These are phyloP conservation scores for Rhizopogon vesiculosus DNA, from an alignment of 768 basidiomycete genomes.

Conservation along the genomic window DNA sequence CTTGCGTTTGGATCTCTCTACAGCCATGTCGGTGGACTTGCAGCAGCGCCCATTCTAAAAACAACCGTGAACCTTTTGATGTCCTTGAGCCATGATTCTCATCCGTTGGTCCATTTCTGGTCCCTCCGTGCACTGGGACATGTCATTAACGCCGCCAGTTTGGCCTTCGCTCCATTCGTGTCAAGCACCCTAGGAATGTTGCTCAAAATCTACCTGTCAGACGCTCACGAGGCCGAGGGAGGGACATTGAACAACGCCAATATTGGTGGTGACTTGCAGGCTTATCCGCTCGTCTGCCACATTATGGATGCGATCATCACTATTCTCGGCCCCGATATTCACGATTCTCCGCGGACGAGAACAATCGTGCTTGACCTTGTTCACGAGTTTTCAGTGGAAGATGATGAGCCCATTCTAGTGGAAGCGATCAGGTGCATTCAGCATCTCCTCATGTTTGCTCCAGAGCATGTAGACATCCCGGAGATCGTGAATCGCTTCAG, in stretches of 20 bases:
- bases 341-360: constrained; percentile 79
- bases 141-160: constrained; percentile 88
- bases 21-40: constrained; percentile 88
- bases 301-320: constrained; percentile 92
- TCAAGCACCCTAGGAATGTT: constrained; percentile 86
- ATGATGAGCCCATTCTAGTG: constrained; percentile 83
- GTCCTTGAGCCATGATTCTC: constrained; percentile 93
- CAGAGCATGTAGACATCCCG: constrained; percentile 78
- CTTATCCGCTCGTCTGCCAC: constrained; percentile 87
- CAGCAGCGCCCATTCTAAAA: constrained; percentile 90
- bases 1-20: constrained; percentile 91
- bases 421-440: constrained; percentile 96
- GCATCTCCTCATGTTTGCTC: constrained; percentile 95
- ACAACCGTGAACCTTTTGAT: constrained; percentile 94
- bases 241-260: constrained; percentile 81
- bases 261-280: constrained; percentile 83
- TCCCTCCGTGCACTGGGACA: constrained; percentile 79
- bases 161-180: constrained; percentile 88
- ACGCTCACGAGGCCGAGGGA: constrained; percentile 91
- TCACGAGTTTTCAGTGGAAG: constrained; percentile 77
- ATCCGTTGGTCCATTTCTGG: constrained; percentile 95
- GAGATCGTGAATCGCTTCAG: constrained; percentile 77
- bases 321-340: constrained; percentile 91
- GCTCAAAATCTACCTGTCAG: constrained; percentile 83
- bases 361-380: constrained; percentile 81